Base-by-base conservation (phyloP, 768 basidiomycete genomes). In the Russula earlei region DNA sequence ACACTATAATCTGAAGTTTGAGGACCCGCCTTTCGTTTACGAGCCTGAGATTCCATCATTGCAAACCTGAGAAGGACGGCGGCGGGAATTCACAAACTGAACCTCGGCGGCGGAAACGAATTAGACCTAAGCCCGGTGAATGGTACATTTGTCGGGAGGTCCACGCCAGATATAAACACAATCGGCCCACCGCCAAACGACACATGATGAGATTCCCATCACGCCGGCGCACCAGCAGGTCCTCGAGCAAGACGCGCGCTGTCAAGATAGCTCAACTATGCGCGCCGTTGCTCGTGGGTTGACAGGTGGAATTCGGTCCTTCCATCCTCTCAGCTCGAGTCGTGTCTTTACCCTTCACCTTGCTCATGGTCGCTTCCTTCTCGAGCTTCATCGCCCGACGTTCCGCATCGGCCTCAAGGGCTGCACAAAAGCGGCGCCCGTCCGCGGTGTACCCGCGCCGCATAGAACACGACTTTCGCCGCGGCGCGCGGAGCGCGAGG, bases 391-490 rank as follows among this genome's bases (percentile, higher is more conserved):
- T 17, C 5, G 57, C 57, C 57, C 56, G 54, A 25, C 47, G 56
- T 5, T 58, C 56, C 41, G 34, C 52, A 31, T 58, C 52, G 0
- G 41, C 56, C 2, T 22, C 34, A 19, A 58, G 34, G n/a, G 8
- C 15, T 20, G 5, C 57, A 52, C 37, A 56, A 46, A 9, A 56
- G 3, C 7, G 24, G 27, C 17, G 54, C 27, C 2, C 54, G 25
- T 15, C 29, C 47, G 14, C 43, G 54, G 24, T 19, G 25, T 5
- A 82, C 65, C 61, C 84, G 78, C 7, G 83, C 84, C 5, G 80
- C 80, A 60, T 90, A 91, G 69, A 84, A 91, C 14, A 74, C 67
- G 24, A 89, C 61, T 69, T 88, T 91, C 61, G 80, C 80, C 9
- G 72, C 66, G 47, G 79, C 67, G 62, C 77, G 78, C 12, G 57